phyloP scores from a whole-genome alignment of 2,329 filamentous ascomycete species.

The Colletotrichum sp. region DNA sequence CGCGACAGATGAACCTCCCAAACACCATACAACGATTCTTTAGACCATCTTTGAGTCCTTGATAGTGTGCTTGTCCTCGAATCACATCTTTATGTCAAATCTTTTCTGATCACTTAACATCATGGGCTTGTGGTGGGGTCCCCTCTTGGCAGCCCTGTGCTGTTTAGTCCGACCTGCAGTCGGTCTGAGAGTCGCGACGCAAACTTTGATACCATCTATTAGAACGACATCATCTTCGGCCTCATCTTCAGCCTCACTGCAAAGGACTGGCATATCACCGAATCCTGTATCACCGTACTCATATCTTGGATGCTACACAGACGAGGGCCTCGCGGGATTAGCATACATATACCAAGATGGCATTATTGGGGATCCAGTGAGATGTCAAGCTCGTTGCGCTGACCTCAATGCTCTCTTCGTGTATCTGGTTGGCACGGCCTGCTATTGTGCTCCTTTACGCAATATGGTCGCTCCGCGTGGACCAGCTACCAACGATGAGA shows the following conservation, averaged over 20 bases:
- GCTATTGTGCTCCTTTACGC: background rate
- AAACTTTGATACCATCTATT: background rate
- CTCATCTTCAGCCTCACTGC: background rate
- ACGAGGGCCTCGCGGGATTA: background rate
- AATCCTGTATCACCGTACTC: background rate
- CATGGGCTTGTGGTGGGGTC: background rate
- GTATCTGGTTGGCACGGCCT: background rate
- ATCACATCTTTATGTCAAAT: background rate
- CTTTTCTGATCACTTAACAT: background rate
- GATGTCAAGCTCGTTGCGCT: background rate
- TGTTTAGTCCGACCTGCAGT: background rate
- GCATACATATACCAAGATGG: background rate
- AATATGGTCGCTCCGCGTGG: no score
- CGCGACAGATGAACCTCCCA: background rate
- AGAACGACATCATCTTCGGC: background rate
- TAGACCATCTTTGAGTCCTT: background rate
- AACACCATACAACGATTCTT: background rate
- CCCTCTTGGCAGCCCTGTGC: background rate
- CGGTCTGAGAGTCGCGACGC: background rate
- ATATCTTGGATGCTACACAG: background rate
- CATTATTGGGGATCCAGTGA: background rate
- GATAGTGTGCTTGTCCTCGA: background rate
- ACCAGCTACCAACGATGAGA: background rate
- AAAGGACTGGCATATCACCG: background rate
- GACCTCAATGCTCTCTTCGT: background rate